Conservation (phyloP, 2,329 filamentous ascomycete species). For the Microthyrium microscopicum region DNA sequence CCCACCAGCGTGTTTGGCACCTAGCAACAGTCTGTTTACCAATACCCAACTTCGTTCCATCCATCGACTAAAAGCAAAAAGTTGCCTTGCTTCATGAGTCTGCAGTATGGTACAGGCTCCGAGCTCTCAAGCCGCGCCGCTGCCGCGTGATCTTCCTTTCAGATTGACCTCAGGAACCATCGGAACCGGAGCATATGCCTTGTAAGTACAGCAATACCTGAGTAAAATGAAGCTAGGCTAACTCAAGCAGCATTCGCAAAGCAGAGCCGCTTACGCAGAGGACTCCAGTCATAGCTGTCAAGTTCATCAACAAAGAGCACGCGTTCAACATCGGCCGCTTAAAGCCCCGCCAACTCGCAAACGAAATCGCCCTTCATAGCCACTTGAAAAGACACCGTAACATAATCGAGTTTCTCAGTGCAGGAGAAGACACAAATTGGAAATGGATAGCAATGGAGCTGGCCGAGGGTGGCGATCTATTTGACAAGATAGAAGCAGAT, state of each 20-base stretch:
- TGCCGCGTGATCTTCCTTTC: slow-evolving; percentile 77
- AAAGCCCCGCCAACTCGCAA: slow-evolving; percentile 71
- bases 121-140: slow-evolving; percentile 79
- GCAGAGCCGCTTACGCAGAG: slow-evolving; percentile 55
- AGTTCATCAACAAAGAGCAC: slow-evolving; percentile 96
- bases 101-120: too few relatives aligned
- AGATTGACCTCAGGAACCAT: slow-evolving; percentile 93
- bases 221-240: neutral
- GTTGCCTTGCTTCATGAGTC: too few relatives aligned
- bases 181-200: slow-evolving; percentile 91
- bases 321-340: slow-evolving; percentile 79
- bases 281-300: slow-evolving; percentile 81
- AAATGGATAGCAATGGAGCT: slow-evolving; percentile 98
- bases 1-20: too few relatives aligned
- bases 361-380: slow-evolving; percentile 82
- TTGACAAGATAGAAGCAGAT: slow-evolving; percentile 98
- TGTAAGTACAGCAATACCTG: slow-evolving; percentile 37
- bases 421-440: slow-evolving; percentile 74
- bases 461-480: slow-evolving; percentile 86
- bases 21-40: too few relatives aligned
- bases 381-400: slow-evolving; percentile 82
- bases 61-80: too few relatives aligned
- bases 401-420: slow-evolving; percentile 82
- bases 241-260: slow-evolving; percentile 65
- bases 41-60: too few relatives aligned